Evolutionary conservation across 176 grass and related monocot genomes (phyloP).

Genomic region (Aegilops speltoides): DNA sequence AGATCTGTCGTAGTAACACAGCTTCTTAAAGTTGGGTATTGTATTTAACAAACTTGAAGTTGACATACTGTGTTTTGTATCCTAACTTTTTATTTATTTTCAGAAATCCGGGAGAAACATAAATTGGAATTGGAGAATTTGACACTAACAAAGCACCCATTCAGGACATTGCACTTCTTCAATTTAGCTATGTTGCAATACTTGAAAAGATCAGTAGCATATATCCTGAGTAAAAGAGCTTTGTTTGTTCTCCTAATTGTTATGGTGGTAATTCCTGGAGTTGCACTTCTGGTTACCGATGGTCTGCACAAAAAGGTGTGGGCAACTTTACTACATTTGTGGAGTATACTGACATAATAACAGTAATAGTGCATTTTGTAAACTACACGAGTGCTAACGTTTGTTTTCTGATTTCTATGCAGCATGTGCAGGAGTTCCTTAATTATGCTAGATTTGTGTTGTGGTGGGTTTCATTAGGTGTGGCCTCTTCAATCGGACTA

Average conservation of each 20-base stretch:
- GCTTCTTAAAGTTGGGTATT: not conserved
- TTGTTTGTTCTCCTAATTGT: slow-evolving; percentile 60
- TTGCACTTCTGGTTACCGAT: slow-evolving; percentile 52
- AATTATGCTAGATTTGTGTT: slow-evolving; percentile 73
- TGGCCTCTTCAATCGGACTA: slow-evolving; percentile 96
- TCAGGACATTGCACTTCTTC: slow-evolving; percentile 70
- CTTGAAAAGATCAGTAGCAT: slow-evolving; percentile 62
- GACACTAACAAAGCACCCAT: slow-evolving; percentile 77
- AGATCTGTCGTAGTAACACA: not conserved
- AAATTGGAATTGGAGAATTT: slow-evolving; percentile 68
- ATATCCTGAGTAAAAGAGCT: slow-evolving; percentile 59
- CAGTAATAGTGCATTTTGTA: not conserved
- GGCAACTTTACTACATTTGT: not conserved
- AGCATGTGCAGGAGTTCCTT: slow-evolving; percentile 84
- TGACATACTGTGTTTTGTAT: slow-evolving; percentile 5
- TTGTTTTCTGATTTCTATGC: slow-evolving; percentile 40
- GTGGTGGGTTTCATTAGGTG: slow-evolving; percentile 90
- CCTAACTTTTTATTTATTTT: slow-evolving; percentile 30
- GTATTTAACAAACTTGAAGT: slow-evolving; percentile 6
- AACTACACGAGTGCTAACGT: slow-evolving; percentile 9
- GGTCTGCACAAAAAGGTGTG: slow-evolving; percentile 70
- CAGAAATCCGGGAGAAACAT: slow-evolving; percentile 82
- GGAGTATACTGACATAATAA: not conserved
- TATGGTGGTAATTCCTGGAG: slow-evolving; percentile 40
- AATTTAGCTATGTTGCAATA: slow-evolving; percentile 67